phyloP scores from a whole-genome alignment of 1,284 basidiomycete species.

The Bjerkandera adusta region DNA sequence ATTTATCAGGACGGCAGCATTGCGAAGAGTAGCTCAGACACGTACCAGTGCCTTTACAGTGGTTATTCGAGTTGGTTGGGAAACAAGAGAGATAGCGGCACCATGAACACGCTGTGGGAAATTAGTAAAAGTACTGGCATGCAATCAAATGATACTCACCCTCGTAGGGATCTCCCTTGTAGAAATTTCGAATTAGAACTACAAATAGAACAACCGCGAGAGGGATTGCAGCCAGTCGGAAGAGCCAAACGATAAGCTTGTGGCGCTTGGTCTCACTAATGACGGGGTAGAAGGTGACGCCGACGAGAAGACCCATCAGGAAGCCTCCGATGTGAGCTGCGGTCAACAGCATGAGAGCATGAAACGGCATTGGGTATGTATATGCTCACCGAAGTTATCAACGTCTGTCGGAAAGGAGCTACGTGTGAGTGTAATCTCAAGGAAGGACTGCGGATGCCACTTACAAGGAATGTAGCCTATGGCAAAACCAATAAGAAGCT shows the following conservation, averaged over 20 bases:
- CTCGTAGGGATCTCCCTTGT: slow-evolving; percentile 78
- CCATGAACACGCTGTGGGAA: slow-evolving; percentile 73
- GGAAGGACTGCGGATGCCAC: slow-evolving; percentile 23
- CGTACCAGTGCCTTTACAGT: slow-evolving; percentile 73
- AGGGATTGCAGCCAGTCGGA: slow-evolving; percentile 73
- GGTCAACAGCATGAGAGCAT: slow-evolving; percentile 10
- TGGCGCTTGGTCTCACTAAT: slow-evolving; percentile 78
- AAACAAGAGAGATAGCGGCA: slow-evolving; percentile 91
- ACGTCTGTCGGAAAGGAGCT: slow-evolving; percentile 49
- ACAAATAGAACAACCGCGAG: slow-evolving; percentile 81
- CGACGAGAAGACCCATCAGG: slow-evolving; percentile 81
- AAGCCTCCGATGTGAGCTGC: slow-evolving; percentile 78
- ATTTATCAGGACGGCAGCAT: slow-evolving; percentile 12
- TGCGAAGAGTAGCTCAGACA: slow-evolving; percentile 8
- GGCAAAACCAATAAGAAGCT: slow-evolving; percentile 82
- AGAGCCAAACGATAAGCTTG: slow-evolving; percentile 69
- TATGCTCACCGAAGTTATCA: slow-evolving; percentile 70
- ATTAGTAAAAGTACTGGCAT: slow-evolving; percentile 8
- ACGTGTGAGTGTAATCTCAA: slow-evolving; percentile 12
- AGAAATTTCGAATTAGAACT: slow-evolving; percentile 86
- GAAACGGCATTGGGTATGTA: not conserved
- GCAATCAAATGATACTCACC: slow-evolving; percentile 42
- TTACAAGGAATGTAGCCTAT: slow-evolving; percentile 82
- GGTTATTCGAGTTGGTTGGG: slow-evolving; percentile 74
- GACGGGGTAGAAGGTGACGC: slow-evolving; percentile 86